Base-by-base conservation (phyloP, 768 basidiomycete species). In the Serendipita vermifera region DNA sequence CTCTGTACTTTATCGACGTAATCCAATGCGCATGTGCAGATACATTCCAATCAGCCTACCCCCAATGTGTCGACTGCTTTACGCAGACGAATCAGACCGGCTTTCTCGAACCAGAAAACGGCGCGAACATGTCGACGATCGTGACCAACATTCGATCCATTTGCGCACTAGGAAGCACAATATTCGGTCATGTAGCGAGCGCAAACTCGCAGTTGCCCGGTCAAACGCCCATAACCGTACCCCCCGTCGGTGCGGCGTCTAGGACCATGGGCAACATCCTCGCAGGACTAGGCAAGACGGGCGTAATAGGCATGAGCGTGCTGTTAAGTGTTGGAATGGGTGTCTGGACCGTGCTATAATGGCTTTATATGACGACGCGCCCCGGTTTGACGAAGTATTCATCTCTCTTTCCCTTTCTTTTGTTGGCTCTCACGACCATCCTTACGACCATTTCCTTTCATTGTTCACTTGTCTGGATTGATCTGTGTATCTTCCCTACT, bases 61-160 rank as follows among this genome's bases (percentile, higher is more conserved):
- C 81, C 33, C 80, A 83, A 70, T 85, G 81, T 58, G 79, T 79
- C 35, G 81, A 83, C 62, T 83, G 82, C 65, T 82, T 82, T 66
- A 71, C 73, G 57, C 64, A 71, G 61, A 83, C 81, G 0, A 77
- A 77, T 56, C 81, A 83, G 63, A 72, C 77, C 3, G 69, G 72
- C 26, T 68, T 79, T 24, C 67, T 82, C 20, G 68, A 74, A 56
- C 70, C 73, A 3, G n/a, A n/a, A n/a, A 60, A 71, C 5, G 38
- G 38, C 33, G 55, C 59, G n/a, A 65, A 78, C 61, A 68, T 79
- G 2, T 76, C 79, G 3, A 63, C 65, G 6, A 67, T 81, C 33
- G 66, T 83, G 13, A 65, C 66, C 11, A 77, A 75, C 32, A 74
- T 82, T 63, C 72, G 74, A 35, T 68, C 70, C 24, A 69, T 81